phyloP scores from a whole-genome alignment of 352 stramenopile genomes.

The Phytophthora tentaculata region DNA sequence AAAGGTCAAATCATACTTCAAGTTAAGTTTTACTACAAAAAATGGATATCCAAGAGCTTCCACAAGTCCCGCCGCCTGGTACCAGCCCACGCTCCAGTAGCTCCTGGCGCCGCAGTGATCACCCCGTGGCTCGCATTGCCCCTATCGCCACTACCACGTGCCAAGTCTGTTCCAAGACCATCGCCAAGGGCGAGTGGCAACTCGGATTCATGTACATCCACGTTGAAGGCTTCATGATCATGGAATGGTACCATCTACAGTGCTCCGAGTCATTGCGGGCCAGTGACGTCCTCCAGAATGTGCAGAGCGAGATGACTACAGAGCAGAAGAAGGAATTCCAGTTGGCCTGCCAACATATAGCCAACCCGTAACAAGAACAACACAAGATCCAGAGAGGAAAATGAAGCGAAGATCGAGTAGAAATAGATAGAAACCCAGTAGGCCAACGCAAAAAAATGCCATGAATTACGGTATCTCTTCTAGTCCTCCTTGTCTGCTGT shows the following conservation, averaged over 20 bases:
- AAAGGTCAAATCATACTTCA: conserved; percentile 5
- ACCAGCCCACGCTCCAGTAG: conserved; percentile 53
- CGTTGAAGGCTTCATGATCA: conserved; percentile 88
- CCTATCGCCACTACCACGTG: conserved; percentile 80
- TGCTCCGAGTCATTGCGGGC: conserved; percentile 61
- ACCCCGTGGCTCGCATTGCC: conserved; percentile 73
- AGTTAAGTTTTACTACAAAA: too few relatives aligned
- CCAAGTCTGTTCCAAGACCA: conserved; percentile 69
- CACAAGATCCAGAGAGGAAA: too few relatives aligned
- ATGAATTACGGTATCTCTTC: conserved; percentile 20
- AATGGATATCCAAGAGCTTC: conserved; percentile 42
- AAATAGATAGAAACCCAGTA: conserved; percentile 26
- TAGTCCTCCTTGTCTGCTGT: conserved; percentile 78
- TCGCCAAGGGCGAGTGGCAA: conserved; percentile 70
- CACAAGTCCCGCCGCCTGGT: conserved; percentile 30
- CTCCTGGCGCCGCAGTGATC: conserved; percentile 80
- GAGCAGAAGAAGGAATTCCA: conserved; percentile 63
- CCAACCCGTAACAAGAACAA: not conserved
- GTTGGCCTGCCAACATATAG: conserved; percentile 41
- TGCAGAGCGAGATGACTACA: conserved; percentile 71
- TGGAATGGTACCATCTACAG: conserved; percentile 84
- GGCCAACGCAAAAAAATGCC: conserved; percentile 6
- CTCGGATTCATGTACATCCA: conserved; percentile 88
- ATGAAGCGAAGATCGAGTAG: not conserved
- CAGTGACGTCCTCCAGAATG: conserved; percentile 58